These are phyloP conservation scores for Euclidium syriacum DNA, from an alignment of 345 rosid genomes.

Conservation along the genomic window DNA sequence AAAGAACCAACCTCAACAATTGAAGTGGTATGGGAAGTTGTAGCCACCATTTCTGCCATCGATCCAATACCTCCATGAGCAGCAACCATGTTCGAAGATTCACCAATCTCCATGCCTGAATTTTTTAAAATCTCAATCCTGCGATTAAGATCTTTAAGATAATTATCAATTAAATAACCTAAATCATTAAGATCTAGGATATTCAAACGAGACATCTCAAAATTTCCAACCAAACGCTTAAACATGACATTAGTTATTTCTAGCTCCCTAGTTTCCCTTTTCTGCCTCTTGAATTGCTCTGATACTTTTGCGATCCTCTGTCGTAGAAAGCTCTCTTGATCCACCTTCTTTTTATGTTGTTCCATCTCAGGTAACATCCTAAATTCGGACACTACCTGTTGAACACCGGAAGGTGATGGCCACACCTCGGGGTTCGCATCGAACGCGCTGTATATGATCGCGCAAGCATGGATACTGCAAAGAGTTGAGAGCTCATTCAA, in stretches of 20 bases:
- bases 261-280: conserved; percentile 17
- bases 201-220: conserved; percentile 5
- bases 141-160: conserved; percentile 19
- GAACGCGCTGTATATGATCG: conserved; percentile 27
- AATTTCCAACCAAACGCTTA: conserved; percentile 9
- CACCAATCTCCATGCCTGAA: background rate
- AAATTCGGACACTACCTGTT: conserved; percentile 17
- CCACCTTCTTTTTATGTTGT: conserved; percentile 27
- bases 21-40: background rate
- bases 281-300: background rate
- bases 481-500: conserved; percentile 27
- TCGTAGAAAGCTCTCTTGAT: conserved; percentile 26
- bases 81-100: conserved; percentile 1
- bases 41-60: background rate
- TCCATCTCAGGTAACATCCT: conserved; percentile 26
- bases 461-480: conserved; percentile 23
- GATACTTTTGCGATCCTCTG: conserved; percentile 16
- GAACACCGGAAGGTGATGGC: conserved; percentile 24
- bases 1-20: background rate
- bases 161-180: conserved; percentile 21
- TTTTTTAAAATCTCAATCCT: background rate
- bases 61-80: background rate
- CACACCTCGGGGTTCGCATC: conserved; percentile 28
- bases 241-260: conserved; percentile 35
- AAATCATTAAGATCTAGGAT: conserved; percentile 31